These are phyloP conservation scores for Gymnopilus dilepis DNA, from an alignment of 768 basidiomycete genomes.

Conservation along the genomic window DNA sequence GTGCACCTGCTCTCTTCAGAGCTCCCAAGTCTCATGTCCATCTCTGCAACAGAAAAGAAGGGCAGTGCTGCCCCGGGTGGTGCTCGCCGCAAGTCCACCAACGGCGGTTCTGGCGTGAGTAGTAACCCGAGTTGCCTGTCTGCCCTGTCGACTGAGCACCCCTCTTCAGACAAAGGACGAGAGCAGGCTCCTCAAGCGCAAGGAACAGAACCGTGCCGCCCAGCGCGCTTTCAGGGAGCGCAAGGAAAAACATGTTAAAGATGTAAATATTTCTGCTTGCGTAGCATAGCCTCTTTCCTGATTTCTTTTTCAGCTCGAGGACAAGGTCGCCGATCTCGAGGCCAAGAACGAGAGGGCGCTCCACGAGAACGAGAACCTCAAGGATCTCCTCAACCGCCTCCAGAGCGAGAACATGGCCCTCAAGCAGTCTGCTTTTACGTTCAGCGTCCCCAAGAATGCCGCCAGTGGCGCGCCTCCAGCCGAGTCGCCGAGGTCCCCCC, in stretches of 20 bases:
- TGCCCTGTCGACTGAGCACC: not conserved
- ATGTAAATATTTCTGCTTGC: slow-evolving; percentile 61
- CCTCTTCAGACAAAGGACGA: slow-evolving; percentile 62
- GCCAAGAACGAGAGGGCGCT: slow-evolving; percentile 74
- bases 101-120: slow-evolving; percentile 35
- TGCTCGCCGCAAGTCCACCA: slow-evolving; percentile 42
- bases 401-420: slow-evolving; percentile 88
- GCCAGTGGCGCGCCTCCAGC: not conserved
- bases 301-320: slow-evolving; percentile 70
- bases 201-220: slow-evolving; percentile 96
- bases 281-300: slow-evolving; percentile 9
- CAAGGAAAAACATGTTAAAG: slow-evolving; percentile 96
- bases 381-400: slow-evolving; percentile 81
- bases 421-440: slow-evolving; percentile 85
- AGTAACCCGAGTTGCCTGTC: not conserved
- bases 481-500: slow-evolving; percentile 16
- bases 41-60: slow-evolving; percentile 25
- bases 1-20: not conserved
- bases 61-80: slow-evolving; percentile 15
- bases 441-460: slow-evolving; percentile 62
- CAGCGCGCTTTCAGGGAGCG: slow-evolving; percentile 97
- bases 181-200: slow-evolving; percentile 79
- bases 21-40: not conserved
- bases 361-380: slow-evolving; percentile 87
- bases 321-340: slow-evolving; percentile 87